Conservation (phyloP, 805 yeast species). For the Candida fluviatilis region DNA sequence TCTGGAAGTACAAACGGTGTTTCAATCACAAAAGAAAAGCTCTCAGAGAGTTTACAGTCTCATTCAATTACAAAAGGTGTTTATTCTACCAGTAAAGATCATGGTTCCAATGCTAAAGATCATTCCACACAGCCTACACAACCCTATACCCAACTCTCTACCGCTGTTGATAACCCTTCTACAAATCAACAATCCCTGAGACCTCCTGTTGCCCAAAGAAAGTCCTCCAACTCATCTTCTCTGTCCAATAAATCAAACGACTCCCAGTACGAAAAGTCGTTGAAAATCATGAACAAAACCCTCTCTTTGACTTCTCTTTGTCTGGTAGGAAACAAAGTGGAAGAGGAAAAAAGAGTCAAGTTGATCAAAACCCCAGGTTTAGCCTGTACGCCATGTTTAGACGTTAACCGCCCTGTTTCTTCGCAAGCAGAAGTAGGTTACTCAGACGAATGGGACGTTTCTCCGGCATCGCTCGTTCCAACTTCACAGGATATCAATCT, state of each 20-base stretch:
- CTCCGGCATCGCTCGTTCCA: constrained; percentile 1
- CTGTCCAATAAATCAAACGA: constrained; percentile 8
- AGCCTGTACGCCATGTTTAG: constrained; percentile 1
- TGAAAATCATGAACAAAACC: constrained; percentile 11
- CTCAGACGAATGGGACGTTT: background rate
- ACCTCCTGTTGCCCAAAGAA: constrained; percentile 1
- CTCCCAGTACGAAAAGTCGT: constrained; percentile 13
- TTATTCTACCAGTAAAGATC: no score
- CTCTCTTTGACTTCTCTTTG: constrained; percentile 7
- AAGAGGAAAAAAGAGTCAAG: constrained; percentile 7
- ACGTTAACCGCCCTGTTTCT: constrained; percentile 17
- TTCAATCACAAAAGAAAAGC: no score
- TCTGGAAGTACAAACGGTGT: no score
- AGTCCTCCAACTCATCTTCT: constrained; percentile 12
- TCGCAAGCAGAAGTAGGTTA: constrained; percentile 16
- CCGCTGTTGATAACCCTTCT: no score
- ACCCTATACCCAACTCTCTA: no score
- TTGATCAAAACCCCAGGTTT: constrained; percentile 8
- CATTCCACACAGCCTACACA: no score
- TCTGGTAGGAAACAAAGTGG: background rate
- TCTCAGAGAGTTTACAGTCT: no score
- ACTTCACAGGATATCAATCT: background rate
- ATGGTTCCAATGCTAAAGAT: no score
- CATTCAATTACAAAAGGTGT: no score
- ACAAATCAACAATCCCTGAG: no score